These are phyloP conservation scores for Kurtzmaniella fragi DNA, from an alignment of 805 yeast species.

Conservation along the genomic window DNA sequence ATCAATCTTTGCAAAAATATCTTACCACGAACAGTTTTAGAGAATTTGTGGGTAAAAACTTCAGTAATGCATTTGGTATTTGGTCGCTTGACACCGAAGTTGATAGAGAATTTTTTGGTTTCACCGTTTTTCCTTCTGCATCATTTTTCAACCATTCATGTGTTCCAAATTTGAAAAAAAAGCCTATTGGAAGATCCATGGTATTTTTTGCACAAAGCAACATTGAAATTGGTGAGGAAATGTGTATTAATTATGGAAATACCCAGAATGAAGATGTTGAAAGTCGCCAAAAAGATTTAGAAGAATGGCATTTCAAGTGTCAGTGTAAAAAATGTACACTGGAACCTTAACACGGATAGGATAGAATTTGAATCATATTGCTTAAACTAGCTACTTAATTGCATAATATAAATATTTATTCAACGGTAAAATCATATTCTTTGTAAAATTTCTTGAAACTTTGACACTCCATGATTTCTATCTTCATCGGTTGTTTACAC, in stretches of 20 bases:
- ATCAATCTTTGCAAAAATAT: conserved; percentile 24
- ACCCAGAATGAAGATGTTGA: conserved; percentile 33
- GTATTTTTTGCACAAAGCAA: conserved; percentile 37
- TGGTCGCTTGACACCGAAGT: conserved; percentile 47
- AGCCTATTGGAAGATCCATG: conserved; percentile 35
- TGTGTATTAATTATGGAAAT: conserved; percentile 61
- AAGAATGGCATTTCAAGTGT: conserved; percentile 59
- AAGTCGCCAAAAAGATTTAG: conserved; percentile 38
- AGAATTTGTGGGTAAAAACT: conserved; percentile 50
- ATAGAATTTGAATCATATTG: too few relatives aligned
- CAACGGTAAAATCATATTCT: conserved; percentile 47
- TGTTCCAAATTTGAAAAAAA: conserved; percentile 47
- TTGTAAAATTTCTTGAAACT: conserved; percentile 53
- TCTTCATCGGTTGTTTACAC: conserved; percentile 59
- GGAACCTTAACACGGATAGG: too few relatives aligned
- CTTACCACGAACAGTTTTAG: conserved; percentile 39
- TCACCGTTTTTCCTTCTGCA: conserved; percentile 55
- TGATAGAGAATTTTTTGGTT: conserved; percentile 53
- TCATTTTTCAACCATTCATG: conserved; percentile 70
- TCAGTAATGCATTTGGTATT: conserved; percentile 66
- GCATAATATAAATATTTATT: not conserved
- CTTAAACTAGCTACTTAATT: too few relatives aligned
- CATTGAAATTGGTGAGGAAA: conserved; percentile 41
- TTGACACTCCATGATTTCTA: conserved; percentile 62
- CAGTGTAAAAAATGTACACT: conserved; percentile 43